A percentile compares a stretch with the other conserved stretches of the same genome.
These are phyloP conservation scores for Saussurea involucrata DNA, from an alignment of 129 eudicot genomes.

Conservation along the genomic window DNA sequence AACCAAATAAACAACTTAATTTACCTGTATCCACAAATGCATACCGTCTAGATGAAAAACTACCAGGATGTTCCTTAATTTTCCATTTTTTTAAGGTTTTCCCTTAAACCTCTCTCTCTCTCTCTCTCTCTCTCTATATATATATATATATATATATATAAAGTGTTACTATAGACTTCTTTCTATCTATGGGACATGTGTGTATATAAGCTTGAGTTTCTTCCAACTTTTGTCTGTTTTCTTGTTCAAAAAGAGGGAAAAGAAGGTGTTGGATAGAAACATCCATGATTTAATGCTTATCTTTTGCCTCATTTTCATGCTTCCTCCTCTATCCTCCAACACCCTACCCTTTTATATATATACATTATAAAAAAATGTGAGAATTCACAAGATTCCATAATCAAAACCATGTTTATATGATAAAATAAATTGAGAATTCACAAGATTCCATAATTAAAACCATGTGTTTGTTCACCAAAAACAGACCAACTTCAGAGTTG, in stretches of 20 bases:
- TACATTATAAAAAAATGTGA: background rate
- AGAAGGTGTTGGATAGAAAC: conserved; percentile 28
- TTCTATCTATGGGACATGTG: conserved; percentile 26
- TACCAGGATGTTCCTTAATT: no score
- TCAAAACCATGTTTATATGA: no score
- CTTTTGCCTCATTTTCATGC: conserved; percentile 16
- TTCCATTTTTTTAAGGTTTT: no score
- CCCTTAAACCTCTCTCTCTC: no score
- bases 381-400: no score
- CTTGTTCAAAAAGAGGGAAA: conserved; percentile 34
- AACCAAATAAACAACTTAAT: no score
- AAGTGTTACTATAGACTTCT: conserved; percentile 7
- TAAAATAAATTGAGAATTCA: background rate
- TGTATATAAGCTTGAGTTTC: conserved; percentile 25
- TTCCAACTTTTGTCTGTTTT: conserved; percentile 25
- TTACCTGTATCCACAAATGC: no score
- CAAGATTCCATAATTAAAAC: background rate
- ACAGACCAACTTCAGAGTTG: background rate
- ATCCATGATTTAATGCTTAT: conserved; percentile 28
- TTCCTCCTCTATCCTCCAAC: background rate
- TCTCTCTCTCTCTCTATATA: no score
- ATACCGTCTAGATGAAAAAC: no score
- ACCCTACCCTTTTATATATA: background rate
- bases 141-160: background rate
- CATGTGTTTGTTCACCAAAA: conserved; percentile 19